Evolutionary conservation across 768 basidiomycete species (phyloP), one percentile per base, ranked within the genome.

Genomic region (Suillus sp.): DNA sequence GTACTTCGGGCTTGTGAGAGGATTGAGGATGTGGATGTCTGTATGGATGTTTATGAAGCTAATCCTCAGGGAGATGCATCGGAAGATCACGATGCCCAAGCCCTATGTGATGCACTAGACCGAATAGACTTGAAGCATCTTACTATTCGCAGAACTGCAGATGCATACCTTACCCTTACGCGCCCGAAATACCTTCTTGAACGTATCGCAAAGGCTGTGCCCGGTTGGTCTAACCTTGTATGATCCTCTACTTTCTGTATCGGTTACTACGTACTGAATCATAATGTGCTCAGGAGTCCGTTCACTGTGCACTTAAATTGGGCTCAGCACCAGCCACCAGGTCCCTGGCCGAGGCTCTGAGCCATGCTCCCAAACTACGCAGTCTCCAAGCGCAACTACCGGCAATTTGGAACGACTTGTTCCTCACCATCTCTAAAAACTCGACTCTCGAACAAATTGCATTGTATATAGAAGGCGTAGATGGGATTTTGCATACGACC

Each of bases 221-320:
- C 59, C 1, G 27, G 59, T 1, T 87, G 85, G 83, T 50, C 71
- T 37, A 42, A 76, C 9, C 74, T 90, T 66, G 88, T 88, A 71
- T 69, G 84, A 78, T 18, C 54, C 18, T 38, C 45, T n/a, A 63
- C 58, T 55, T 45, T 40, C 16, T 54, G 32, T 58, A 6, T 18
- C 32, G 22, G 60, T 65, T 48, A 34, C 38, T 40, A 25, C 22
- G 6, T 61, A 56, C 42, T 64, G 47, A 68, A 64, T 25, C 43
- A n/a, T 57, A n/a, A 25, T 56, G 11, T 54, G 30, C 13, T 25
- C 65, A 89, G 87, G 82, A 84, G 72, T 78, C 79, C 0, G 81
- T 81, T 7, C 78, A 86, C 62, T 74, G 87, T 18, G 82, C 83
- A 40, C 83, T 89, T 72, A 81, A 85, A 42, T 78, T 88, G 43